Evolutionary conservation across 2,329 filamentous ascomycete species (phyloP).

Genomic region (Penicillium sp.): DNA sequence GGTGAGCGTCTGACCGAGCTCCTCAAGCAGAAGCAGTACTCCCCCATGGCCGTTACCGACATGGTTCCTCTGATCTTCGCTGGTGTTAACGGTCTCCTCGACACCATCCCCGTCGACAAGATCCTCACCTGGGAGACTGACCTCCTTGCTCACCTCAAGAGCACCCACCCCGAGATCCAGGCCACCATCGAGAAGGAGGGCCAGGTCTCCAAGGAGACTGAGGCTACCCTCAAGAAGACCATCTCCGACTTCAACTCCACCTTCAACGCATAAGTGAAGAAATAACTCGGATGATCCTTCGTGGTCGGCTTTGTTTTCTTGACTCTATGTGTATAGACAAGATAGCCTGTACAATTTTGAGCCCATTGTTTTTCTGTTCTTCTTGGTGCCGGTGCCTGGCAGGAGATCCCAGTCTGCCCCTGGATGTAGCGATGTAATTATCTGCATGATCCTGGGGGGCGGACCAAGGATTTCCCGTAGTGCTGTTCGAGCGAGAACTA

Average conservation of each 20-base stretch:
- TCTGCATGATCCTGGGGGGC: constrained; percentile 13
- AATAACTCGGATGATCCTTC: constrained; percentile 34
- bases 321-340: constrained; percentile 47
- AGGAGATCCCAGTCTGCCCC: constrained; percentile 20
- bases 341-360: constrained; percentile 49
- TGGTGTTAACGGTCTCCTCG: constrained; percentile 96
- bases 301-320: constrained; percentile 41
- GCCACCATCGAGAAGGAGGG: constrained; percentile 93
- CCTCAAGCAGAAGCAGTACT: constrained; percentile 99
- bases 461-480: constrained; percentile 12
- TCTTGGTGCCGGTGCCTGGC: constrained; percentile 21
- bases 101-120: constrained; percentile 84
- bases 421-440: constrained; percentile 34
- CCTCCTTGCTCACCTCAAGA: constrained; percentile 88
- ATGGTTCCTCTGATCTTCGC: constrained; percentile 99
- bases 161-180: constrained; percentile 81
- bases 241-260: constrained; percentile 85
- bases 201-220: constrained; percentile 89
- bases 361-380: constrained; percentile 43
- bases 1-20: constrained; percentile 99
- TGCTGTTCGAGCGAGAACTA: constrained; percentile 9
- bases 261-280: constrained; percentile 60
- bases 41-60: constrained; percentile 97
- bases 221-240: constrained; percentile 63
- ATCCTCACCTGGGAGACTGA: constrained; percentile 92